A percentile compares a stretch with the other conserved stretches of the same genome.
These are phyloP conservation scores for Mrakia blollopis DNA, from an alignment of 768 basidiomycete genomes.

Conservation along the genomic window DNA sequence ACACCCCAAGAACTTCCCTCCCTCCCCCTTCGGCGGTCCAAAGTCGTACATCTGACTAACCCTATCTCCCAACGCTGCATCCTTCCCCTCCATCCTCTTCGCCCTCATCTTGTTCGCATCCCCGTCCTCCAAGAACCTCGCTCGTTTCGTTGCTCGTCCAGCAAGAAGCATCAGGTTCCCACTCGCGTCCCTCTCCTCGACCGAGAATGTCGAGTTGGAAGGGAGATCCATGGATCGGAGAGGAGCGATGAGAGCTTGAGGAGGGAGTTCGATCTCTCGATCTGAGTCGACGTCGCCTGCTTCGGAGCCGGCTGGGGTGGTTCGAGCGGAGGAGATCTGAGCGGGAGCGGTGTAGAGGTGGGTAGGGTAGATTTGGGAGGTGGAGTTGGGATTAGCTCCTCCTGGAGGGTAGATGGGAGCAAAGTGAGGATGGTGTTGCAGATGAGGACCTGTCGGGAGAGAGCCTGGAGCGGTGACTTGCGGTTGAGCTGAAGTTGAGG, in stretches of 20 bases:
- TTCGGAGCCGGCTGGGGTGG: conserved; percentile 26
- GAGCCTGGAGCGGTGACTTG: neutral
- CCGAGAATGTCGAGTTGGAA: conserved; percentile 48
- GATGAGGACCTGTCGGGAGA: neutral
- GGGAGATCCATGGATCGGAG: conserved; percentile 12
- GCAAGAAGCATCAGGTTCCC: conserved; percentile 17
- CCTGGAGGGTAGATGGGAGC: neutral
- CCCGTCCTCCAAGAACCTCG: conserved; percentile 14
- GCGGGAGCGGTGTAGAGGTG: conserved; percentile 8
- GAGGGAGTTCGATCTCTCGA: conserved; percentile 21
- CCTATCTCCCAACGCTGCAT: conserved; percentile 54
- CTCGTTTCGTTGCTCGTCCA: conserved; percentile 16
- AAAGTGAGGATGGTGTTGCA: conserved; percentile 3
- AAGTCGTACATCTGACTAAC: conserved; percentile 5
- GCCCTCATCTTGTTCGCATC: conserved; percentile 12
- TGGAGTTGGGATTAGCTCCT: too few relatives aligned
- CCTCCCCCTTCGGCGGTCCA: conserved; percentile 63
- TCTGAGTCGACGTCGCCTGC: conserved; percentile 17
- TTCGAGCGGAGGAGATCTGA: conserved; percentile 24
- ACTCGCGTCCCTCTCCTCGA: conserved; percentile 58
- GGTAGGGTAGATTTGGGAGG: conserved; percentile 3
- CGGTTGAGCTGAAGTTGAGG: neutral
- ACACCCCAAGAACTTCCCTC: conserved; percentile 47
- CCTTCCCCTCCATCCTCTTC: conserved; percentile 45
- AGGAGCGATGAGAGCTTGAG: conserved; percentile 1